Evolutionary conservation across 352 stramenopile genomes (phyloP).

Genomic region (Phytophthora lateralis): DNA sequence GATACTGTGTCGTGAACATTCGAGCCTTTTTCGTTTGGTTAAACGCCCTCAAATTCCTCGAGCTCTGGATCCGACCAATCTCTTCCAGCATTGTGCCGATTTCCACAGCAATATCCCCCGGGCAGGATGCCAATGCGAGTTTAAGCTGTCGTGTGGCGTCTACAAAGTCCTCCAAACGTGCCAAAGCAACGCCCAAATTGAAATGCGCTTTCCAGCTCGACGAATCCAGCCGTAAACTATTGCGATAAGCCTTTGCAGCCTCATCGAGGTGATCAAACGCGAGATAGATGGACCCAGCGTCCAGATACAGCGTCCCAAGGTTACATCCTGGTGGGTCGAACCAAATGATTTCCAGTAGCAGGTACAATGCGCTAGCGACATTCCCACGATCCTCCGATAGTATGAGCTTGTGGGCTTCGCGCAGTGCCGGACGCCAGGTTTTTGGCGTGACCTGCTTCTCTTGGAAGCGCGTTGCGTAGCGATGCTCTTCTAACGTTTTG

Average conservation of each 20-base stretch:
- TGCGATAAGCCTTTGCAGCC: slow-evolving; percentile 53
- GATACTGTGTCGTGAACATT: slow-evolving; percentile 54
- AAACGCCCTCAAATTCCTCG: slow-evolving; percentile 42
- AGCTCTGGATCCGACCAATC: slow-evolving; percentile 45
- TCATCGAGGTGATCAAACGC: slow-evolving; percentile 55
- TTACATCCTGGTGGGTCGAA: slow-evolving; percentile 39
- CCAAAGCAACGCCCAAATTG: slow-evolving; percentile 54
- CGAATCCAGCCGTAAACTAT: slow-evolving; percentile 46
- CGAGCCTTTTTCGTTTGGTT: slow-evolving; percentile 38
- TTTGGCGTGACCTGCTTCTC: slow-evolving; percentile 45
- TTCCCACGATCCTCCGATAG: slow-evolving; percentile 35
- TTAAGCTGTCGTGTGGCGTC: slow-evolving; percentile 54
- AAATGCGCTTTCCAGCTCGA: slow-evolving; percentile 51
- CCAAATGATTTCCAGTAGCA: slow-evolving; percentile 62
- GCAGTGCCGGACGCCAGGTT: slow-evolving; percentile 45
- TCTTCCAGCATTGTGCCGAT: slow-evolving; percentile 47
- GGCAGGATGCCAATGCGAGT: slow-evolving; percentile 27
- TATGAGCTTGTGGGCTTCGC: slow-evolving; percentile 38
- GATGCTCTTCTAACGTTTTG: slow-evolving; percentile 64
- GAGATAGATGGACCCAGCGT: slow-evolving; percentile 62
- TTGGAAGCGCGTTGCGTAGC: slow-evolving; percentile 55
- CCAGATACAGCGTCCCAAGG: slow-evolving; percentile 49
- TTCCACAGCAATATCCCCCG: slow-evolving; percentile 20
- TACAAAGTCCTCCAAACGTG: slow-evolving; percentile 53
- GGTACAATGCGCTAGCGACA: slow-evolving; percentile 54